Base-by-base conservation (phyloP, 1,139 yeast species). In the Fermentozyma sake region DNA sequence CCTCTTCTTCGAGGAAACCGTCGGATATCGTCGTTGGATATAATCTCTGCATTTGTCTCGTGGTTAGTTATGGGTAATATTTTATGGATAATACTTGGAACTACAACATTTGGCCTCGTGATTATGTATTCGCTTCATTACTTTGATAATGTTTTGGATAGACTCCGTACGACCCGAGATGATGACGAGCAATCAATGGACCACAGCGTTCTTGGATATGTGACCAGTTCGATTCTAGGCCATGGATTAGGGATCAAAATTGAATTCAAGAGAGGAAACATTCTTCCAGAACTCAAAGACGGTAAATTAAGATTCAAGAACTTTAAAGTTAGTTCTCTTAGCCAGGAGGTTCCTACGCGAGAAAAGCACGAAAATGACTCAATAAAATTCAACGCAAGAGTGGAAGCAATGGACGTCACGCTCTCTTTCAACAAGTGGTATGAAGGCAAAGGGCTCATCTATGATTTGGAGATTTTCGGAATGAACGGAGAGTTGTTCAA, bases 371-470 rank as follows among this genome's bases (percentile, higher is more conserved):
- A 21, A 13, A 30, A 30, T 19, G 31, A 29, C 15, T 24, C 33
- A 29, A 30, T 40, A 26, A 39, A 39, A 12, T 56, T 66, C 18
- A 50, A 58, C 7, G 66, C 79, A 16, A 55, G 55, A 10, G 61
- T 79, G 16, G 73, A 77, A 29, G 66, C 74, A 11, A 56, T 79
- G 36, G 76, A 74, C 37, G 46, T 80, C 22, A 70, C 81, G 0
- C 54, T 81, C 13, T 76, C 83, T 1, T 72, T 81, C 37, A 64
- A 67, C 24, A 81, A 81, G 49, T 81, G 89, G 89, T 65, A 76
- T 27, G 72, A 72, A 34, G 80, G 86, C 0, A 67, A 69, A 26
- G 93, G 93, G 0, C 54, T 82, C 16, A 70, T 81, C 22, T 61
- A 78, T 29, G 77, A 76, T 38, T 53, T 80, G 24, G 80, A 79